A percentile compares a stretch with the other conserved stretches of the same genome.
Conservation (phyloP, 2,329 filamentous ascomycete species). For the Colletotrichum cereale region DNA sequence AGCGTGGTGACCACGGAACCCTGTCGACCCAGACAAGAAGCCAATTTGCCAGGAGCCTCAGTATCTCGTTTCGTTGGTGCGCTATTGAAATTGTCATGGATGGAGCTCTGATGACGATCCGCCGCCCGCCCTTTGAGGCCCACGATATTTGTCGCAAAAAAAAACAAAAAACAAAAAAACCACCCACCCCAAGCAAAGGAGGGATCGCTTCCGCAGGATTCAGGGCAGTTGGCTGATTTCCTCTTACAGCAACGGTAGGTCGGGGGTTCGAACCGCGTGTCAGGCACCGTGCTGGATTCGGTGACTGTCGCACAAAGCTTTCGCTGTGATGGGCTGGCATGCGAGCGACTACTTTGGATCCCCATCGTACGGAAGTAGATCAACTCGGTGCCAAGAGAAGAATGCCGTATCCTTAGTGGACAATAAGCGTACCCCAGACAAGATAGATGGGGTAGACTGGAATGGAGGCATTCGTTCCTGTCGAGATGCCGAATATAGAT, state of each 20-base stretch:
- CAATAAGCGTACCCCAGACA: conserved; percentile 24
- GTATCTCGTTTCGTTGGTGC: background rate
- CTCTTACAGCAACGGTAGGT: conserved; percentile 14
- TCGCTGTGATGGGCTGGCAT: conserved; percentile 29
- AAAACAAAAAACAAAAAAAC: too few species aligned
- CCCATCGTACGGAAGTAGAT: conserved; percentile 17
- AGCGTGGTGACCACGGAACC: conserved; percentile 8
- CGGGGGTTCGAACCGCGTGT: conserved; percentile 17
- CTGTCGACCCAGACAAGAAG: conserved; percentile 8
- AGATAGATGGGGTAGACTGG: conserved; percentile 2
- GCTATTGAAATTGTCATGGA: background rate
- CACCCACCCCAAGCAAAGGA: background rate
- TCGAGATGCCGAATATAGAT: conserved; percentile 39
- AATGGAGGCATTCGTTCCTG: conserved; percentile 26
- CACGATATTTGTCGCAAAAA: background rate
- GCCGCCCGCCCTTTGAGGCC: conserved; percentile 4
- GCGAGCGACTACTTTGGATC: conserved; percentile 25
- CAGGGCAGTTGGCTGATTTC: conserved; percentile 10
- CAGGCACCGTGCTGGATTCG: conserved; percentile 28
- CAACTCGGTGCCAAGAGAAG: conserved; percentile 20
- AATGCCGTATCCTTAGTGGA: conserved; percentile 25
- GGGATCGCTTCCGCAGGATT: background rate
- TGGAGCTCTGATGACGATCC: background rate
- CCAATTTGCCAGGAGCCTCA: conserved; percentile 4
- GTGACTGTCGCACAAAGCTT: conserved; percentile 24